A percentile compares a stretch with the other conserved stretches of the same genome.
phyloP scores from a whole-genome alignment of 208 protist species.

The Trypanosoma vivax region DNA sequence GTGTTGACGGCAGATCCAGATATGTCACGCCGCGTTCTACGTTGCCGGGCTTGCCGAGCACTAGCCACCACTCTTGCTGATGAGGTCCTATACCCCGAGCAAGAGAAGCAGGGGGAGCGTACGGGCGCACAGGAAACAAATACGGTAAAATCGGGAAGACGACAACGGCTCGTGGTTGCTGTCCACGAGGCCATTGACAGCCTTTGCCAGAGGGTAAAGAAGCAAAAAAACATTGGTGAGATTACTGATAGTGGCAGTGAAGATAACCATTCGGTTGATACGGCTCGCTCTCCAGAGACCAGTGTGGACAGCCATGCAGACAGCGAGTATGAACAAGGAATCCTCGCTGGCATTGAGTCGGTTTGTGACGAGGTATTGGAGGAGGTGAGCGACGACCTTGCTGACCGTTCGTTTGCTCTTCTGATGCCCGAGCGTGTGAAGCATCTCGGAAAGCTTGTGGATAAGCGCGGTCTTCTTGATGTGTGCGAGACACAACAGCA shows the following conservation, averaged over 20 bases:
- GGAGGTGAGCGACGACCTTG: neutral
- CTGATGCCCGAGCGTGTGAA: neutral
- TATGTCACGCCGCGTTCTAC: no score
- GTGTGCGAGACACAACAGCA: no score
- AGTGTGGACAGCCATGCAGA: neutral
- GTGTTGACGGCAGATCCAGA: no score
- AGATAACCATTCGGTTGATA: no score
- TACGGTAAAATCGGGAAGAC: neutral
- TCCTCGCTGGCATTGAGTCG: neutral
- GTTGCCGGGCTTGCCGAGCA: neutral
- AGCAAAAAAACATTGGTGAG: neutral
- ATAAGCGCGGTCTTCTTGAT: no score
- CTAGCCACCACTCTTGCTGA: neutral
- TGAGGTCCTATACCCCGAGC: neutral
- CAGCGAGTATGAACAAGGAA: neutral
- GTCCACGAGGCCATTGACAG: neutral
- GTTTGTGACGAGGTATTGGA: neutral
- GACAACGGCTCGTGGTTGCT: neutral
- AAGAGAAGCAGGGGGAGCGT: neutral
- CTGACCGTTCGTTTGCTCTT: neutral
- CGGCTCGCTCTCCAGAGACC: no score
- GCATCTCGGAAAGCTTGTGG: no score
- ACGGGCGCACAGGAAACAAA: neutral
- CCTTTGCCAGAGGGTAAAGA: neutral
- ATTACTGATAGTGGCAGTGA: neutral